These are phyloP conservation scores for Amanita rimosa DNA, from an alignment of 768 basidiomycete species.

Conservation along the genomic window DNA sequence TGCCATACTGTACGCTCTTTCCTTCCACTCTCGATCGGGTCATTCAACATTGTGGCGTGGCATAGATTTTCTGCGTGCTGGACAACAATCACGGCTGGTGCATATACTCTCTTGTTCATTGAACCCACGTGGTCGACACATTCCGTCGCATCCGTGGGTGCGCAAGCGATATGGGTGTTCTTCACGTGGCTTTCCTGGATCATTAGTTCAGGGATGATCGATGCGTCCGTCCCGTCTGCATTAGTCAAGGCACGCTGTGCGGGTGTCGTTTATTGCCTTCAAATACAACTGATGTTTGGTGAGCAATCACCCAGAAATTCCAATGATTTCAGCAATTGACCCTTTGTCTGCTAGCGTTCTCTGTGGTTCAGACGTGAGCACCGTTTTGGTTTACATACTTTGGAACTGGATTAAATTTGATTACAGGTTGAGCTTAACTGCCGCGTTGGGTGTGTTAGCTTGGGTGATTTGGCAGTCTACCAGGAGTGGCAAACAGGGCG, in stretches of 20 bases:
- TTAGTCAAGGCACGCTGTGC: constrained; percentile 30
- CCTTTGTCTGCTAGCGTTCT: constrained; percentile 22
- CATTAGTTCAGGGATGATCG: constrained; percentile 39
- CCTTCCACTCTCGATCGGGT: not conserved
- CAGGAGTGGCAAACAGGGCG: constrained; percentile 16
- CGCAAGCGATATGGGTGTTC: constrained; percentile 49
- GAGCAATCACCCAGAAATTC: constrained; percentile 6
- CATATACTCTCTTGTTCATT: constrained; percentile 45
- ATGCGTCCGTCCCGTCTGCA: constrained; percentile 34
- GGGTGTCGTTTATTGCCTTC: constrained; percentile 39
- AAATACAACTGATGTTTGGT: constrained; percentile 47
- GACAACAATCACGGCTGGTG: constrained; percentile 43
- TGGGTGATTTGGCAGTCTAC: constrained; percentile 46
- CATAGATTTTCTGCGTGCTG: constrained; percentile 48
- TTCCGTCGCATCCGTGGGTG: constrained; percentile 42
- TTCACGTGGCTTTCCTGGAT: constrained; percentile 54
- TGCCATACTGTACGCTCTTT: constrained; percentile 33
- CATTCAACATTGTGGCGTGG: not conserved
- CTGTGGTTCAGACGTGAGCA: constrained; percentile 41
- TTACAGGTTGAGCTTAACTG: constrained; percentile 33
- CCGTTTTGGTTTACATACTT: not conserved
- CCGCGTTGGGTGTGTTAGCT: constrained; percentile 31
- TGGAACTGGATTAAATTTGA: constrained; percentile 1
- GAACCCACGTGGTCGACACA: constrained; percentile 47
- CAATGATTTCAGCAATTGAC: not conserved